These are phyloP conservation scores for Lactarius vividus DNA, from an alignment of 768 basidiomycete genomes.

Conservation along the genomic window DNA sequence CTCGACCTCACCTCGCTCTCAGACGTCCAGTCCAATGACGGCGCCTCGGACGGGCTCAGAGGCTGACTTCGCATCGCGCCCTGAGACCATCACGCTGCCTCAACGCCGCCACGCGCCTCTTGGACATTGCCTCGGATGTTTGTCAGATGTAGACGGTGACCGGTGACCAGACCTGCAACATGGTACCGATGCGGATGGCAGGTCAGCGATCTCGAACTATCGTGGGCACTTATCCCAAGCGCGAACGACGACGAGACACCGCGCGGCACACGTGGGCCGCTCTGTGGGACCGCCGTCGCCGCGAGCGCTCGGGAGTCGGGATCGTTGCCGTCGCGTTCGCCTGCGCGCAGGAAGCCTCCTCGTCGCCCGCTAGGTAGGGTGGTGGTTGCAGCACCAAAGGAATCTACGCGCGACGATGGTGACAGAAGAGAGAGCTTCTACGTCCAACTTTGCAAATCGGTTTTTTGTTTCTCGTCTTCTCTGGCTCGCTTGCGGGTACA, in stretches of 20 bases:
- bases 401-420: not conserved
- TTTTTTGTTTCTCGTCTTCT: not conserved
- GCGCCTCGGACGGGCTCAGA: constrained; percentile 30
- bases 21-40: constrained; percentile 29
- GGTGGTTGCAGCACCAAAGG: not conserved
- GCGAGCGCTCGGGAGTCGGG: constrained; percentile 39
- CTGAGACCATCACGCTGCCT: too few relatives aligned
- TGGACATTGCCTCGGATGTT: constrained; percentile 35
- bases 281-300: constrained; percentile 25
- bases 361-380: too few relatives aligned
- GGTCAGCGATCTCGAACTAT: constrained; percentile 15
- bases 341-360: constrained; percentile 40
- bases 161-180: constrained; percentile 26
- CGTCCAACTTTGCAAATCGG: constrained; percentile 22
- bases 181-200: not conserved
- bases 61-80: too few relatives aligned
- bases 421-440: constrained; percentile 18
- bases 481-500: not conserved
- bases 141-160: too few relatives aligned
- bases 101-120: too few relatives aligned
- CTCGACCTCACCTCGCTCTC: constrained; percentile 44
- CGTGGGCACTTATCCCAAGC: too few relatives aligned
- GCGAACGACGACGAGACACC: too few relatives aligned
- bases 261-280: constrained; percentile 36
- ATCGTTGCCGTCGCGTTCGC: constrained; percentile 59